Percentiles rank a stretch among this genome's conserved stretches.
These are phyloP conservation scores for Huntiella abstrusa DNA, from an alignment of 2,329 filamentous ascomycete species.

Conservation along the genomic window DNA sequence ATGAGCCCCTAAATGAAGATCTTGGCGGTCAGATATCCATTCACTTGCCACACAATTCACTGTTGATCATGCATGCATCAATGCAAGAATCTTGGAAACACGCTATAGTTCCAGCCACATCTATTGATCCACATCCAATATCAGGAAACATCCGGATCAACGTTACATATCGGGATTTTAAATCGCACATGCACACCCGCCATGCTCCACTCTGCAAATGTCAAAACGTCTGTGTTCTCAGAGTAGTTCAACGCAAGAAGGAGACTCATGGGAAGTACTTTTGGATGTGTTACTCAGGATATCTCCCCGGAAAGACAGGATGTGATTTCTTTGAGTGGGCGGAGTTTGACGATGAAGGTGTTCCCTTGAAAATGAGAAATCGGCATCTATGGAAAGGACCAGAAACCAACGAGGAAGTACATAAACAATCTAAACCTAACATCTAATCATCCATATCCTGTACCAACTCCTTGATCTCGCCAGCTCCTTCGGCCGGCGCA, in stretches of 20 bases:
- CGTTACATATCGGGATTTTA: constrained; percentile 82
- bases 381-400: neutral
- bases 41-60: constrained; percentile 82
- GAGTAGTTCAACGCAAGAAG: constrained; percentile 62
- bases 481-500: constrained; percentile 27
- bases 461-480: constrained; percentile 46
- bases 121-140: constrained; percentile 70
- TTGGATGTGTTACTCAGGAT: constrained; percentile 79
- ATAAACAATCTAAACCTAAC: neutral
- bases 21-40: constrained; percentile 75
- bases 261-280: constrained; percentile 68
- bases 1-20: constrained; percentile 27
- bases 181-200: constrained; percentile 53
- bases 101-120: constrained; percentile 51
- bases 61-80: constrained; percentile 89
- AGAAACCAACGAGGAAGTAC: neutral
- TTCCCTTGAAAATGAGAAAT: constrained; percentile 28
- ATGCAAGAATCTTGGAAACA: constrained; percentile 99
- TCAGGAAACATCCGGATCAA: constrained; percentile 72
- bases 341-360: constrained; percentile 69
- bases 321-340: constrained; percentile 77
- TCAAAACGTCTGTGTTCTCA: constrained; percentile 44
- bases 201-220: constrained; percentile 66
- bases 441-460: constrained; percentile 33
- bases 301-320: constrained; percentile 45